phyloP scores from a whole-genome alignment of 2,329 filamentous ascomycete genomes.

The Tolypocladium album region DNA sequence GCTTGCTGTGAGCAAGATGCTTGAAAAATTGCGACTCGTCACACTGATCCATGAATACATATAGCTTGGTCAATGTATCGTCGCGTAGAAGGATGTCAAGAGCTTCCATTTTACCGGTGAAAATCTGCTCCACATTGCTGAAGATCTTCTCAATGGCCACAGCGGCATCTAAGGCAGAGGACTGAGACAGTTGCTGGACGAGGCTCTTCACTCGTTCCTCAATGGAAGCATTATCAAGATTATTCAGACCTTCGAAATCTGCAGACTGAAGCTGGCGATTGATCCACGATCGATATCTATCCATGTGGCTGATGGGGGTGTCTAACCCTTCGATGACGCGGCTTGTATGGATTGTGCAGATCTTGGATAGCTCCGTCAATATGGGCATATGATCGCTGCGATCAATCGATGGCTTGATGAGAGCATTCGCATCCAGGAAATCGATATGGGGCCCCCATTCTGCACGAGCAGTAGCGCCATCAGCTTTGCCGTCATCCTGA shows the following conservation, averaged over 20 bases:
- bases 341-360: not conserved
- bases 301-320: not conserved
- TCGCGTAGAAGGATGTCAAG: not conserved
- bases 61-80: not conserved
- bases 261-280: not conserved
- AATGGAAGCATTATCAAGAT: not conserved
- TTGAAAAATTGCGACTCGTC: constrained; percentile 2
- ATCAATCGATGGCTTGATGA: not conserved
- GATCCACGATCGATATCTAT: not conserved
- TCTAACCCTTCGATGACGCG: not conserved
- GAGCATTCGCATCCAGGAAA: not conserved
- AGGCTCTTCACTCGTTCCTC: not conserved
- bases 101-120: not conserved
- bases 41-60: not conserved
- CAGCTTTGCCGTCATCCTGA: not conserved
- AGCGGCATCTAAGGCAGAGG: not conserved
- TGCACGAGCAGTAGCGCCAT: not conserved
- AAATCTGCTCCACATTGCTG: not conserved
- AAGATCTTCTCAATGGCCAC: not conserved
- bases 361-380: not conserved
- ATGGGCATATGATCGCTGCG: not conserved
- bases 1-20: constrained; percentile 10
- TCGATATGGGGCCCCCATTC: not conserved
- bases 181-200: not conserved
- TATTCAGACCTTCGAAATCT: not conserved